Base-by-base conservation (phyloP, 2,329 filamentous ascomycete genomes). In the Aspergillus quadrilineatus region DNA sequence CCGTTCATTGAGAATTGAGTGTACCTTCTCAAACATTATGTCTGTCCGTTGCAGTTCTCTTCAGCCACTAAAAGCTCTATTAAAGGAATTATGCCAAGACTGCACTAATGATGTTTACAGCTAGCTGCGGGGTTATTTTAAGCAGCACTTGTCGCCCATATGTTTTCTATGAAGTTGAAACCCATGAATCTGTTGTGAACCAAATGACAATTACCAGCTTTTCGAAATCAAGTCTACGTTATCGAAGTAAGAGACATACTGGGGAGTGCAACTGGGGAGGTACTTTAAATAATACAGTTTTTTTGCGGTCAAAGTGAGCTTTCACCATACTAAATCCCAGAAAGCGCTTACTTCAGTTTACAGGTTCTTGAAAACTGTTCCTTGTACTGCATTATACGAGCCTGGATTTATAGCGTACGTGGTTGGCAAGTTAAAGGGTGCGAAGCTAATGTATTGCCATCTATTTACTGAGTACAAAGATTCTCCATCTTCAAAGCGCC, bases 1-100 rank as follows among this genome's bases (percentile, higher is more conserved):
- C 8, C 7, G 12, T 30, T 30, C 53, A 43, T 47, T 45, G 32
- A 58, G 50, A 17, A 54, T 7, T 2, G 57, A 47, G 9, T 22
- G 37, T 42, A 58, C 2, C 50, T 50, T 63, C 43, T 50, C 14
- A n/a, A 62, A 30, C 52, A 60, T 62, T 15, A 43, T 63, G 43
- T 56, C 30, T 22, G 3, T 37, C 46, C 32, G 37, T 48, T 4
- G 10, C 14, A 32, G 6, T 32, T 32, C 30, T 10, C 30, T 6
- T 32, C 30, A 10, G 30, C 30, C 9, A 32, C 9, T 32, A 32
- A 32, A 32, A 32, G 30, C 30, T 10, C 4, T 32, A 32, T 32
- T 17, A 17, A 17, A 17, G 17, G 17, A 17, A 17, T 32, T 32
- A 32, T 32, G 10, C 6, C 1, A 36, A 36, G 10, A 12, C 8